Evolutionary conservation across 345 rosid genomes (phyloP), one percentile per base, ranked within the genome.

Genomic region (Noccaea caerulescens): DNA sequence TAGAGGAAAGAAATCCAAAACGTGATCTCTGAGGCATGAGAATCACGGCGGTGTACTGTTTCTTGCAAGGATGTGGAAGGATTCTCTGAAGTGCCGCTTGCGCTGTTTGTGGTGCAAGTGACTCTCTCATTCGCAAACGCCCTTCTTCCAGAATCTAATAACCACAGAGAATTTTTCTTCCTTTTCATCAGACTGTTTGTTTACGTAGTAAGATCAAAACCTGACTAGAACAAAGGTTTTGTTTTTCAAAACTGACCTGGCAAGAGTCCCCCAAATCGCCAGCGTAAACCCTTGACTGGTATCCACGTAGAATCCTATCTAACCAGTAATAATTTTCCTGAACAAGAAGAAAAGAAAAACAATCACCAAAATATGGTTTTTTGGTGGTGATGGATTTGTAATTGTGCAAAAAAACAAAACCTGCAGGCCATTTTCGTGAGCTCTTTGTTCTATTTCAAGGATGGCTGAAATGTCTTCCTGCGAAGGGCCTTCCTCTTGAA

Each of bases 381-480:
- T 25, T 34, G 30, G 53, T 32, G 37, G 64, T 8, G 33, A 12
- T 39, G 16, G 53, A 41, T 51, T 39, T 34, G 46, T 20, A 49
- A 52, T 30, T 62, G 16, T 52, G 30, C 33, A 52, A 42, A 51
- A 13, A 11, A 54, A 14, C 53, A 59, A 56, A 43, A 87, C 98
- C 94, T 92, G 94, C 80, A 89, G 68, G 79, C 98, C 96, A 51
- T 86, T 90, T 80, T 92, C 98, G 68, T 89, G 89, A 73, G 95
- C 91, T 84, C 97, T 84, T 83, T 90, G 98, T 77, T 90, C 98
- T 25, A 93, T 87, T 86, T 90, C 97, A 50, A 93, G 88, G 69
- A 88, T 82, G 51, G 93, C 82, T 55, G 80, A 82, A 59, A 90
- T 79, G 78, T 90, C 97, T 78, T 87, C 81, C 50, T 84, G 87